A percentile compares a stretch with the other conserved stretches of the same genome.
These are phyloP conservation scores for Schizopora paradoxa DNA, from an alignment of 1,284 basidiomycete genomes.

Conservation along the genomic window DNA sequence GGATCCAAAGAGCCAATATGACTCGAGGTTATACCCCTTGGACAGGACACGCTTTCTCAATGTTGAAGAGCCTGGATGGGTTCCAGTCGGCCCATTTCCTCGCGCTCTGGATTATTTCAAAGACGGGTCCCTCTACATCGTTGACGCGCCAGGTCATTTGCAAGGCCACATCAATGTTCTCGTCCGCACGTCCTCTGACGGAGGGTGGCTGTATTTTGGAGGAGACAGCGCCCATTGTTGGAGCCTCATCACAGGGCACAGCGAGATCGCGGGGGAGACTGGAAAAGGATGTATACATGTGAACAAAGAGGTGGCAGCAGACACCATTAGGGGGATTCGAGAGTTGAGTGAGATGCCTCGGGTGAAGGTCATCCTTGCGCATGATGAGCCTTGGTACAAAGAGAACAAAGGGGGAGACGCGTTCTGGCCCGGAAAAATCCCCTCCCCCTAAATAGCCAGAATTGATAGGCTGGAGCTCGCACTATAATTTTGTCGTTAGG, in stretches of 20 bases:
- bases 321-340: slow-evolving; percentile 5
- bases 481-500: too few relatives aligned
- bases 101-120: slow-evolving; percentile 28
- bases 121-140: slow-evolving; percentile 29
- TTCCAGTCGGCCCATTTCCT: slow-evolving; percentile 27
- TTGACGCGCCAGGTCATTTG: slow-evolving; percentile 30
- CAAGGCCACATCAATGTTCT: slow-evolving; percentile 29
- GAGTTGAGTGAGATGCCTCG: background rate
- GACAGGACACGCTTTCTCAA: slow-evolving; percentile 16
- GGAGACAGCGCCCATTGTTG: slow-evolving; percentile 14
- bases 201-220: slow-evolving; percentile 14
- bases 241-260: slow-evolving; percentile 9
- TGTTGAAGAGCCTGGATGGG: background rate
- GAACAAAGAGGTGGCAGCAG: slow-evolving; percentile 6
- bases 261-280: slow-evolving; percentile 6
- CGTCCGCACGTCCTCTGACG: slow-evolving; percentile 19
- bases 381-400: slow-evolving; percentile 15
- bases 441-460: too few relatives aligned
- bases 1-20: slow-evolving; percentile 18
- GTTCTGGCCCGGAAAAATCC: slow-evolving; percentile 10
- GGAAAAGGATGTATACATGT: slow-evolving; percentile 6
- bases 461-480: too few relatives aligned
- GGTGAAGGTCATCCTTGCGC: slow-evolving; percentile 13
- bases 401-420: slow-evolving; percentile 5
- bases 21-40: slow-evolving; percentile 8